phyloP scores from a whole-genome alignment of 2,329 filamentous ascomycete species.

The Calonectria honghensis region DNA sequence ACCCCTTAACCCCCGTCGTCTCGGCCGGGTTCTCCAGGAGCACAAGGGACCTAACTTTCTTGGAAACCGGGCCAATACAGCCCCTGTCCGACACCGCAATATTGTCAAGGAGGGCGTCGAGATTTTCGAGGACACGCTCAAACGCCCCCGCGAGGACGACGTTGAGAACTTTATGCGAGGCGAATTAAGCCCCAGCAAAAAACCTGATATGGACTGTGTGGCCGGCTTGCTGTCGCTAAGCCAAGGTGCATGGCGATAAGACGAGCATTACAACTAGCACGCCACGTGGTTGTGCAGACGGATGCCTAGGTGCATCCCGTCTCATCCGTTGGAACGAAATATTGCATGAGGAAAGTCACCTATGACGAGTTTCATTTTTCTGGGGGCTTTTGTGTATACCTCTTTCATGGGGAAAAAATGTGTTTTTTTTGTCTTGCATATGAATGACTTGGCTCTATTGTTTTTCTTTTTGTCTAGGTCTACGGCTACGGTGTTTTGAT shows the following conservation, averaged over 20 bases:
- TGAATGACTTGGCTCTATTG: slow-evolving; percentile 43
- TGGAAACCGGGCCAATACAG: slow-evolving; percentile 64
- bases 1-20: slow-evolving; percentile 62
- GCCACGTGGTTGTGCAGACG: slow-evolving; percentile 34
- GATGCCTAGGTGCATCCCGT: slow-evolving; percentile 10
- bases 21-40: slow-evolving; percentile 65
- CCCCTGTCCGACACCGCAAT: slow-evolving; percentile 60
- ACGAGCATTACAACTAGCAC: slow-evolving; percentile 15
- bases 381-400: slow-evolving; percentile 44
- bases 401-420: slow-evolving; percentile 42
- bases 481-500: slow-evolving; percentile 47
- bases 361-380: slow-evolving; percentile 37
- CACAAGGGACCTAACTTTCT: slow-evolving; percentile 60
- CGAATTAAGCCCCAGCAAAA: slow-evolving; percentile 81
- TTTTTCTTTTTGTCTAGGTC: slow-evolving; percentile 39
- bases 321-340: slow-evolving; percentile 40
- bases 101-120: slow-evolving; percentile 61
- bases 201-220: slow-evolving; percentile 89
- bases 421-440: slow-evolving; percentile 33
- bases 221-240: slow-evolving; percentile 92
- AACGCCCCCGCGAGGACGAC: slow-evolving; percentile 69
- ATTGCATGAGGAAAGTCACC: slow-evolving; percentile 39
- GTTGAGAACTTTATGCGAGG: slow-evolving; percentile 84
- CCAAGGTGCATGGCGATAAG: slow-evolving; percentile 89
- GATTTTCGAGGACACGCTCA: slow-evolving; percentile 73